Conservation (phyloP, 768 basidiomycete genomes). For the Tubosaeta sp. region DNA sequence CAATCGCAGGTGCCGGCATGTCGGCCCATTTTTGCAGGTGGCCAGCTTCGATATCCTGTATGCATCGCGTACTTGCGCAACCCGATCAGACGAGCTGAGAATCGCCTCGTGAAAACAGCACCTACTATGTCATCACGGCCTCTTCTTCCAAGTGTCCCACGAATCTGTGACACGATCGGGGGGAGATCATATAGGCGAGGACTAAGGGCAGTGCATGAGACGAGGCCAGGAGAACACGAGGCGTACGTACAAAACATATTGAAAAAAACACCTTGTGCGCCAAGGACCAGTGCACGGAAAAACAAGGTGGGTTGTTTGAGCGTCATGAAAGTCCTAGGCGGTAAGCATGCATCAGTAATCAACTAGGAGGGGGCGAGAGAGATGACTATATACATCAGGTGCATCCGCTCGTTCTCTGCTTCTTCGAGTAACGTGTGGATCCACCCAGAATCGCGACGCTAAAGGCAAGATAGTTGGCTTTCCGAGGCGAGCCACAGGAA, state of each 20-base stretch:
- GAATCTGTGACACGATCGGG: slow-evolving; percentile 80
- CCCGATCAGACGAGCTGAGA: slow-evolving; percentile 14
- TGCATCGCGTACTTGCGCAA: slow-evolving; percentile 63
- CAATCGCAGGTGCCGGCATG: slow-evolving; percentile 77
- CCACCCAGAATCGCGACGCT: slow-evolving; percentile 65
- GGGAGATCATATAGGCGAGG: slow-evolving; percentile 73
- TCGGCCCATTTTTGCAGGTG: slow-evolving; percentile 78
- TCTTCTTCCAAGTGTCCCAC: slow-evolving; percentile 94
- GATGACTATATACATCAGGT: slow-evolving; percentile 58
- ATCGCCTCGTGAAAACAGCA: slow-evolving; percentile 18
- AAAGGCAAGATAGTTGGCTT: slow-evolving; percentile 5
- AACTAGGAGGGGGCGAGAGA: neutral
- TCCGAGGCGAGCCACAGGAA: slow-evolving; percentile 4
- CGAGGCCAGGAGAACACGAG: slow-evolving; percentile 11
- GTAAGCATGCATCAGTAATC: slow-evolving; percentile 14
- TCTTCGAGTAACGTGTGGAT: slow-evolving; percentile 92
- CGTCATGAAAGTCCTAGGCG: slow-evolving; percentile 88
- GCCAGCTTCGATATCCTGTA: slow-evolving; percentile 78
- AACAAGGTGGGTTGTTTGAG: slow-evolving; percentile 73
- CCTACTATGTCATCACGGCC: slow-evolving; percentile 87
- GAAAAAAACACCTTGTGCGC: slow-evolving; percentile 89
- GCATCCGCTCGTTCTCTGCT: slow-evolving; percentile 97
- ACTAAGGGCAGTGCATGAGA: slow-evolving; percentile 39
- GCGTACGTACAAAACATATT: slow-evolving; percentile 73
- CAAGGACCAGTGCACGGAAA: slow-evolving; percentile 81